Base-by-base conservation (phyloP, 176 grass and related monocot genomes). In the Rhynchospora breviuscula region DNA sequence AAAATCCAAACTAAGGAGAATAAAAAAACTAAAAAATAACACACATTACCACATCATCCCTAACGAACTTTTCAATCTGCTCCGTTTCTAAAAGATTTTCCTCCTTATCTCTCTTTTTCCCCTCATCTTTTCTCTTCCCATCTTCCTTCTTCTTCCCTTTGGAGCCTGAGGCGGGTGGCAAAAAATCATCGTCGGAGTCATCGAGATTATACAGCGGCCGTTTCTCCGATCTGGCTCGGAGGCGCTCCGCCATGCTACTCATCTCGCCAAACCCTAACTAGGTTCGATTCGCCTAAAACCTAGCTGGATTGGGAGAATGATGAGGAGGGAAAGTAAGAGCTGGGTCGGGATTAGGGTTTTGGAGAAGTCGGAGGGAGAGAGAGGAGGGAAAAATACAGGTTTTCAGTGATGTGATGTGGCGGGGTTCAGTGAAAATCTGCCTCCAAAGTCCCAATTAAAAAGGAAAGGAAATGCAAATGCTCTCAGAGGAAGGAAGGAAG, bases 221-320 rank as follows among this genome's bases (percentile, higher is more conserved):
- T 83, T 90, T 99, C 43, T 99, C 97, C 35, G 97, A 99, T 88
- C 97, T 90, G 77, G 87, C 97, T 35, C 97, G 89, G 83, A 99
- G 89, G 83, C 97, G 82, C 97, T 99, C 97, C 63, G 94, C 93
- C 49, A 99, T 90, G 73, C 97, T 99, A 80, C 91, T 96, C 97
- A 99, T 99, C 78, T 53, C 54, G 59, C 22, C 53, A 2, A 64
- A 82, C 26, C 79, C 79, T 65, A 66, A 47, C 47, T 23, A 76
- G 23, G 46, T 53, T 84, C 82, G 56, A 51, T 65, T 67, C 21
- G 46, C 2, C 45, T 43, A 63, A 85, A 63, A 21, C 62, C 69
- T 35, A 81, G 31, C 17, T 57, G 25, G 60, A 31, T 82, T 49
- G 33, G 48, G 35, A 46, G n/a, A 45, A 33, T 21, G 3, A 7